phyloP scores from a whole-genome alignment of 257 asterid species.

The Gentiana straminea region DNA sequence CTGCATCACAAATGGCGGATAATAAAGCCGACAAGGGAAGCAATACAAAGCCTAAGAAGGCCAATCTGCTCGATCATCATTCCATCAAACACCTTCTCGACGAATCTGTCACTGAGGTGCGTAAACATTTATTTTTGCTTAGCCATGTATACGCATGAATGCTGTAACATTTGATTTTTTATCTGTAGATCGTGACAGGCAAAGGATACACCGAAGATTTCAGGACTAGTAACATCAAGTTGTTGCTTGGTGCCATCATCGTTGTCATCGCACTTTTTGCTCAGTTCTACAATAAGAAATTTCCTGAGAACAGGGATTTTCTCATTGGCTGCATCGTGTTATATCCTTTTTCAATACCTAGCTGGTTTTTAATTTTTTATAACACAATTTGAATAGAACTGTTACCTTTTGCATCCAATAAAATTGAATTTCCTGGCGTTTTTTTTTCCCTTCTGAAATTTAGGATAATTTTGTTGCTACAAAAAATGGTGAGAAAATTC shows the following conservation, averaged over 20 bases:
- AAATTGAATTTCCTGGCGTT: too few species aligned
- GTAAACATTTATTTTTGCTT: background rate
- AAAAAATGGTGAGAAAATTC: too few species aligned
- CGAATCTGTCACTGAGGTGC: conserved; percentile 81
- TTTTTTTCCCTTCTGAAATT: too few species aligned
- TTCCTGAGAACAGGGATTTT: conserved; percentile 74
- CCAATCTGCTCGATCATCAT: conserved; percentile 75
- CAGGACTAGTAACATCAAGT: conserved; percentile 71
- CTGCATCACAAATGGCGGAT: conserved; percentile 9
- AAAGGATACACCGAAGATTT: conserved; percentile 78
- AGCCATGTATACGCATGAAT: background rate
- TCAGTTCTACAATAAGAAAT: conserved; percentile 89
- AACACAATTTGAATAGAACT: too few species aligned
- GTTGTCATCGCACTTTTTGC: conserved; percentile 76
- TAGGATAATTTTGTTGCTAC: too few species aligned
- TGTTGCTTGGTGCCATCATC: conserved; percentile 58
- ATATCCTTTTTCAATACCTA: conserved; percentile 55
- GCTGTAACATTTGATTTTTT: conserved; percentile 3
- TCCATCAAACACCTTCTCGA: conserved; percentile 82
- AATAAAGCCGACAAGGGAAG: conserved; percentile 9
- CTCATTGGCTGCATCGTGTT: conserved; percentile 72
- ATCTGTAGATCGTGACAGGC: conserved; percentile 66
- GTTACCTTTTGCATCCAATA: too few species aligned
- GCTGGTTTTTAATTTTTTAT: too few species aligned
- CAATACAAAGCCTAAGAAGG: conserved; percentile 42